Evolutionary conservation across 345 rosid genomes (phyloP), one percentile per base, ranked within the genome.

Genomic region (Psidium friedrichsthalianum): DNA sequence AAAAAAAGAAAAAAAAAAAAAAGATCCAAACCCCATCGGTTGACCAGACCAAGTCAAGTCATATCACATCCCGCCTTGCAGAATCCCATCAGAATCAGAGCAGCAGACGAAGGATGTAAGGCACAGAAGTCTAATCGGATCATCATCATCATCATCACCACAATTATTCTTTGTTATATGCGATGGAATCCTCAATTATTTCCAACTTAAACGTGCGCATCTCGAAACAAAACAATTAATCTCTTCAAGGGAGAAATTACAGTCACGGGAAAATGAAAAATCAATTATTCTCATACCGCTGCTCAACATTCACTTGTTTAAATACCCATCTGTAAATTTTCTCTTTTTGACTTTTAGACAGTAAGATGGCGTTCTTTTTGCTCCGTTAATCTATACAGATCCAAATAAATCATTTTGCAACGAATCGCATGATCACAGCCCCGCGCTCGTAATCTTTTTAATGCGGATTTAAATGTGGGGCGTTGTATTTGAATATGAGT

Each of bases 281-380:
- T 36, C 36, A 36, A 36, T 36, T 2, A 36, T 36, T 6, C 42
- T 6, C 9, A 1, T 61, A 8, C 40, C 56, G 3, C 21, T 61
- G 21, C 21, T 29, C 20, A 15, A 15, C 14, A 29, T 16, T 29
- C 42, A 27, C 40, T 27, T 14, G 11, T 14, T 27, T 59, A 15
- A 7, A 29, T 29, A 29, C 42, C 21, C 74, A 15, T 61, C 15
- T 14, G 29, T 6, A 27, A 27, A 27, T 15, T 6, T 6, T 27
- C 21, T 36, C 21, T 61, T 0, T 61, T 5, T 3, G 36, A 36
- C 36, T 7, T 29, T 15, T 61, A 3, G 42, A 7, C 15, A 14
- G 42, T 9, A 61, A 0, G 1, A 15, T 6, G 42, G 10, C 7
- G 6, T 29, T 14, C 0, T 58, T 58, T 61, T 14, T 0, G 1